Evolutionary conservation across 257 asterid genomes (phyloP).

Genomic region (Fraxinus pennsylvanica): DNA sequence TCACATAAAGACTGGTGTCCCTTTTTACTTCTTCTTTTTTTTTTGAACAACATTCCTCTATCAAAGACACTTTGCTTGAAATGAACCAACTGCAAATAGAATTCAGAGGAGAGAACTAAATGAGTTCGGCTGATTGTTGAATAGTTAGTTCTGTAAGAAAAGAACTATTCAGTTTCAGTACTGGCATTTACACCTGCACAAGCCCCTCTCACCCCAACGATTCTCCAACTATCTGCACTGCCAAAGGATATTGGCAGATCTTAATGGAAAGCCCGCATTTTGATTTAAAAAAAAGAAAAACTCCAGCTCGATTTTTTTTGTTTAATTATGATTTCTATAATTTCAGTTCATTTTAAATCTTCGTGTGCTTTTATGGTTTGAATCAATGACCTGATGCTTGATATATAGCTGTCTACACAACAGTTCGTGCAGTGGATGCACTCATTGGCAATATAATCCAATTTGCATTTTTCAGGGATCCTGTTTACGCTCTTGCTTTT

Average conservation of each 20-base stretch:
- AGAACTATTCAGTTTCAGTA: too few relatives aligned
- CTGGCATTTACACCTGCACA: too few relatives aligned
- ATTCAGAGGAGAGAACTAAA: not conserved
- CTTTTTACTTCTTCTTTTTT: not conserved
- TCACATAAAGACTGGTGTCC: not conserved
- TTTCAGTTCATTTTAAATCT: not conserved
- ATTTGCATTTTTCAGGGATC: slow-evolving; percentile 28
- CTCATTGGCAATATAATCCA: not conserved
- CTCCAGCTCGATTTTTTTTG: not conserved
- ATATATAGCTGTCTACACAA: not conserved
- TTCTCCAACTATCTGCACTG: not conserved
- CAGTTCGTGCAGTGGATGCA: not conserved
- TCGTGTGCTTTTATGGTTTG: not conserved
- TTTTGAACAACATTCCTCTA: not conserved
- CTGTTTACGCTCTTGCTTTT: slow-evolving; percentile 38
- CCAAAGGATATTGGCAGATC: not conserved
- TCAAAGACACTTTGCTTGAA: not conserved
- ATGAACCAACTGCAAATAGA: not conserved
- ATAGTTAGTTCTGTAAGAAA: not conserved
- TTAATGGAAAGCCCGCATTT: not conserved
- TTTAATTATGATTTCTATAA: not conserved
- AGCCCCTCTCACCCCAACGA: not conserved
- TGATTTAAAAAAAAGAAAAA: too few relatives aligned
- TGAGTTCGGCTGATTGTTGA: not conserved
- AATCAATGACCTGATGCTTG: not conserved